These are phyloP conservation scores for Glycine tomentella DNA, from an alignment of 306 rosid genomes.

Conservation along the genomic window DNA sequence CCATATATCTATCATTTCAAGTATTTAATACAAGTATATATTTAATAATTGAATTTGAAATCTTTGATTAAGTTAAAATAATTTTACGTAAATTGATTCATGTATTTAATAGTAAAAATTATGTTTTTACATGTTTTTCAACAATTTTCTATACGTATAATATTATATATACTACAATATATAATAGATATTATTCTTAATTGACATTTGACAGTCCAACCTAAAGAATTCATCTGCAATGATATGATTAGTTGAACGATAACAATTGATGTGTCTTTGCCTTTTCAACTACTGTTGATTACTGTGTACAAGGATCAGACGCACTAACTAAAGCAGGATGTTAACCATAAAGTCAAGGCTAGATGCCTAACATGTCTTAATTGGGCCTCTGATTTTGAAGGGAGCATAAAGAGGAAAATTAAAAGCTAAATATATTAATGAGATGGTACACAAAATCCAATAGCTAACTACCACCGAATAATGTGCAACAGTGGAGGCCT, in stretches of 20 bases:
- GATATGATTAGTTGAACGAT: constrained; percentile 41
- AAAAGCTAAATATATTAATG: background rate
- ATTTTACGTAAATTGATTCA: too few relatives aligned
- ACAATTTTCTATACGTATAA: background rate
- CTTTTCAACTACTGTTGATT: constrained; percentile 43
- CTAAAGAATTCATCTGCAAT: constrained; percentile 36
- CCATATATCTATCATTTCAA: too few relatives aligned
- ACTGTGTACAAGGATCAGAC: constrained; percentile 23
- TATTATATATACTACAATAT: background rate
- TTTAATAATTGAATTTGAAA: too few relatives aligned
- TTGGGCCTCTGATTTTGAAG: background rate
- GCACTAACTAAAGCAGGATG: constrained; percentile 38
- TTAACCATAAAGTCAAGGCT: constrained; percentile 44
- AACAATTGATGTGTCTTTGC: constrained; percentile 37
- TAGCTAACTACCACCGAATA: constrained; percentile 1
- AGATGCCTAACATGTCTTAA: constrained; percentile 40
- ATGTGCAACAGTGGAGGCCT: background rate
- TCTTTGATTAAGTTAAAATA: too few relatives aligned
- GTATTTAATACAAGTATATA: too few relatives aligned
- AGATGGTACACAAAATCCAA: constrained; percentile 30
- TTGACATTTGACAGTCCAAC: constrained; percentile 30
- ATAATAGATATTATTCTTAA: background rate
- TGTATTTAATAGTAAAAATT: too few relatives aligned
- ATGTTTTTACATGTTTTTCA: background rate
- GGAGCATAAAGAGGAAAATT: background rate